phyloP scores from a whole-genome alignment of 805 yeast species.

The Phaffomyces opuntiae region DNA sequence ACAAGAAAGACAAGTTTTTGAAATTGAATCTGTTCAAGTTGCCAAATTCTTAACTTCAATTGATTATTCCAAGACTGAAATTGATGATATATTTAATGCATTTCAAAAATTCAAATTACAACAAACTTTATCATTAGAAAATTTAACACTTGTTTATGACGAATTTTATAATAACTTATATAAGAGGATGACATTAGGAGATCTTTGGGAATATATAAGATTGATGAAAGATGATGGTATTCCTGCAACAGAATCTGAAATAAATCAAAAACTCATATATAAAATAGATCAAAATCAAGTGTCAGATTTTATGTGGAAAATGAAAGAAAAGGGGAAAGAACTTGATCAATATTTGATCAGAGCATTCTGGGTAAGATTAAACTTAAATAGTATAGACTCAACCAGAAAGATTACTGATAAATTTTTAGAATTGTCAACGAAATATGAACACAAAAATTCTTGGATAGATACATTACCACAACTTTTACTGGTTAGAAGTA shows the following conservation, averaged over 20 bases:
- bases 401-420: not conserved
- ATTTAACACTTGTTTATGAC: constrained; percentile 6
- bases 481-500: not conserved
- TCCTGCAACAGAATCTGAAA: not conserved
- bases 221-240: constrained; percentile 9
- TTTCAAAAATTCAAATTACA: not conserved
- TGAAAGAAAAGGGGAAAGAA: not conserved
- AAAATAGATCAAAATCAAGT: not conserved
- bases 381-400: not conserved
- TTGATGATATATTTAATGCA: not conserved
- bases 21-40: constrained; percentile 7
- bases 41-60: constrained; percentile 3
- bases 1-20: constrained; percentile 4
- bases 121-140: constrained; percentile 2
- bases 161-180: constrained; percentile 5
- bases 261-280: constrained; percentile 5
- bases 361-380: constrained; percentile 5
- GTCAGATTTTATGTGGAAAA: not conserved
- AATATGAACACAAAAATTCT: not conserved
- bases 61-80: constrained; percentile 5
- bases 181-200: constrained; percentile 7
- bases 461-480: constrained; percentile 6
- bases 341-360: constrained; percentile 5
- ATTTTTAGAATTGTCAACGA: not conserved
- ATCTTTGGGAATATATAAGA: constrained; percentile 6